Evolutionary conservation across 495 filamentous ascomycete species (phyloP).

Genomic region (Penicillium waksmanii): DNA sequence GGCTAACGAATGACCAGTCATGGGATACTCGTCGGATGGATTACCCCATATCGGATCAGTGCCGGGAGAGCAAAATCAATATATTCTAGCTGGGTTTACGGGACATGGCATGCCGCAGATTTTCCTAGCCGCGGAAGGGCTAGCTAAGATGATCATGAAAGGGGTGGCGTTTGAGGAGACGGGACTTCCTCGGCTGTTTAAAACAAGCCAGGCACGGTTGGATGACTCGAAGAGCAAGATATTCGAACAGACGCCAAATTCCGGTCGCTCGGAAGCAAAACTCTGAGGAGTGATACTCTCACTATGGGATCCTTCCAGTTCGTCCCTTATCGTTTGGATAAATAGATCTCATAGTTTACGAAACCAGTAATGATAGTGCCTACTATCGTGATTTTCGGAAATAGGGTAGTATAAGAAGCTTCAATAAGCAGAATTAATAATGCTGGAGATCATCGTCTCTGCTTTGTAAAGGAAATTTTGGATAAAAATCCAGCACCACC

Average conservation of each 20-base stretch:
- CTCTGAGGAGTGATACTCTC: constrained; percentile 12
- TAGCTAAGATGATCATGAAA: constrained; percentile 47
- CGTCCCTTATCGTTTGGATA: too few species aligned
- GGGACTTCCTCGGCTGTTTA: constrained; percentile 43
- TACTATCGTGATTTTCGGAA: too few species aligned
- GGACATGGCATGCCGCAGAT: constrained; percentile 57
- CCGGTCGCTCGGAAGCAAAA: constrained; percentile 8
- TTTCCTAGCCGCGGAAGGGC: constrained; percentile 46
- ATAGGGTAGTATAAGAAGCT: too few species aligned
- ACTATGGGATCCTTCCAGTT: background rate
- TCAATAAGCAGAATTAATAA: too few species aligned
- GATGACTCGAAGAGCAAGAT: constrained; percentile 28
- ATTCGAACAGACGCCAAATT: constrained; percentile 6
- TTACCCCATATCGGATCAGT: constrained; percentile 51
- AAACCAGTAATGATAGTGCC: too few species aligned
- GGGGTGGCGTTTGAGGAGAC: constrained; percentile 40
- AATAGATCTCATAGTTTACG: too few species aligned
- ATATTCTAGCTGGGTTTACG: constrained; percentile 51
- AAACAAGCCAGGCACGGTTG: constrained; percentile 39
- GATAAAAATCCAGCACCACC: too few species aligned
- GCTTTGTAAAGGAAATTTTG: too few species aligned
- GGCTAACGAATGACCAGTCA: constrained; percentile 29
- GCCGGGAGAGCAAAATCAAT: constrained; percentile 44
- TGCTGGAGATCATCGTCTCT: too few species aligned
- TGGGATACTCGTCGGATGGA: constrained; percentile 45